Percentiles rank a stretch among this genome's conserved stretches.
Conservation (phyloP, 495 filamentous ascomycete genomes). For the Neurospora intermedia region DNA sequence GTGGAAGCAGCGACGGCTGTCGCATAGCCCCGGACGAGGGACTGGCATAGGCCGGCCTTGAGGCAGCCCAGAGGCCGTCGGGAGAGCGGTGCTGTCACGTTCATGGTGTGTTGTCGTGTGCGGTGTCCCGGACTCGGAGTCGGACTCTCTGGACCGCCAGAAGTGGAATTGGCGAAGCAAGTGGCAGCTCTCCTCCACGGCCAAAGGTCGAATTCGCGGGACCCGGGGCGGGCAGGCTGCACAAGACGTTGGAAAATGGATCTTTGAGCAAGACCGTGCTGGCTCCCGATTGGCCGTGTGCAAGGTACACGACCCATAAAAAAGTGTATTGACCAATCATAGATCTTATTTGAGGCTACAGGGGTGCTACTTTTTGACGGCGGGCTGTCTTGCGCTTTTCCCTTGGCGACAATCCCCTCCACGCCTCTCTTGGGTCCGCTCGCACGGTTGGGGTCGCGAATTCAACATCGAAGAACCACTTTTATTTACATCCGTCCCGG, state of each 20-base stretch:
- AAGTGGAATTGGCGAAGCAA: constrained; percentile 1
- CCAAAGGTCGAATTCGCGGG: not conserved
- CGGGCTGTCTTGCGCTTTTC: not conserved
- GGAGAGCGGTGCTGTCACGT: constrained; percentile 35
- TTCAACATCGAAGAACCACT: not conserved
- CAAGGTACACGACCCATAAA: not conserved
- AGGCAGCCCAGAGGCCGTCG: constrained; percentile 59
- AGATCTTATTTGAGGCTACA: not conserved
- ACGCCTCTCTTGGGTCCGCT: not conserved
- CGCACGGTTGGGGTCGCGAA: not conserved
- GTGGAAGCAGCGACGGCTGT: constrained; percentile 19
- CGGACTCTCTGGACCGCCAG: not conserved
- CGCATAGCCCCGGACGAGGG: constrained; percentile 2
- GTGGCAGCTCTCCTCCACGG: not conserved
- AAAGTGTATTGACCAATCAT: not conserved
- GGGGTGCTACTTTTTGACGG: not conserved
- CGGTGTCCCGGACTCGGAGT: constrained; percentile 6
- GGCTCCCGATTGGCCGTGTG: not conserved
- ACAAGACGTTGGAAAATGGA: not conserved
- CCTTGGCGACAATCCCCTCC: not conserved
- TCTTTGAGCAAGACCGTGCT: not conserved
- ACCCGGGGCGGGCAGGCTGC: not conserved
- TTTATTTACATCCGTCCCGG: constrained; percentile 5
- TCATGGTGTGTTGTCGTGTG: constrained; percentile 38
- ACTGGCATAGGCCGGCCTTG: constrained; percentile 43